Evolutionary conservation across 306 rosid genomes (phyloP), one percentile per base, ranked within the genome.

Genomic region (Clitoria ternatea): DNA sequence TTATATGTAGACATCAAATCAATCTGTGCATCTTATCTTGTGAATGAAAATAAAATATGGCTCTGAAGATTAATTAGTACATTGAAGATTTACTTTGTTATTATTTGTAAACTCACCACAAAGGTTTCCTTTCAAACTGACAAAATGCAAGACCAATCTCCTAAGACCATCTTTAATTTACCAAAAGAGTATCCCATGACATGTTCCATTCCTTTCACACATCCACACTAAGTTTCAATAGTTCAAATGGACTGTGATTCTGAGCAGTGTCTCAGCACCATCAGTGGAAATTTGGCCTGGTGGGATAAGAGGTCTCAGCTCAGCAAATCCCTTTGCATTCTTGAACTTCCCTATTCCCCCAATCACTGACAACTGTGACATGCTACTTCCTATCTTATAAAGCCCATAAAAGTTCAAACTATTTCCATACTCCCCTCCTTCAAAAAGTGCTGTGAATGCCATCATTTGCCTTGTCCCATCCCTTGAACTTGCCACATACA

Each of bases 321-420:
- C 92, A 0, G 94, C 96, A 81, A 87, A 72, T 14, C 94, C 92
- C 22, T 59, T 79, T 12, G 91, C 92, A 36, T 70, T 50, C 79
- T 84, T 84, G 77, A 87, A 92, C 82, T 82, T 89, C 0, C 94
- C 90, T n/a, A 96, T 89, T 27, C 94, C 96, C 1, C 94, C 90
- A 0, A 73, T 81, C 74, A 91, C 85, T 0, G 89, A 85, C 70
- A 91, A 77, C 14, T 81, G 85, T 44, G 97, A 89, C 70, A 81
- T 61, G 20, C 84, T 59, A 70, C 93, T 85, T 47, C 96, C 90
- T 3, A 89, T 82, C 84, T 80, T 85, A 39, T 60, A 87, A 15
- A 89, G 26, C 2, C 96, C 97, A 69, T 66, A 89, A 12, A 91
- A 87, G 75, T 87, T 91, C 33, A 89, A 49, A 69, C 82, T 85